Percentiles rank a stretch among this genome's conserved stretches.
Conservation (phyloP, 164 flowering plant genomes). For the Paratinospora sagittata region DNA sequence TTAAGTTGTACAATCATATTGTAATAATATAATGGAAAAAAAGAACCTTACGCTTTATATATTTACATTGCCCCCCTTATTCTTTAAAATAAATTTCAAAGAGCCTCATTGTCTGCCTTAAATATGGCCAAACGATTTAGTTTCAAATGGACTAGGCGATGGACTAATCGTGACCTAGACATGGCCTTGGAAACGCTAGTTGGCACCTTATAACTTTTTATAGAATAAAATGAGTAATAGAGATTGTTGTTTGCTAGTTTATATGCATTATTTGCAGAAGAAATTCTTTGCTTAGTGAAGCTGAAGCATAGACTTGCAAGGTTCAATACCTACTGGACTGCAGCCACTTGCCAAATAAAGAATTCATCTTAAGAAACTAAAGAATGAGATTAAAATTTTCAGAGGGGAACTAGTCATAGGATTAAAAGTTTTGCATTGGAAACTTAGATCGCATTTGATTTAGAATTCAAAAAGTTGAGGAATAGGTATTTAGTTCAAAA, state of each 20-base stretch:
- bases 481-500: no score
- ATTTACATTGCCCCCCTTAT: no score
- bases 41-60: no score
- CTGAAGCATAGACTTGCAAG: background rate
- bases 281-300: background rate
- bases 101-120: no score
- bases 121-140: no score
- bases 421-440: background rate
- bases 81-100: no score
- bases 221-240: background rate
- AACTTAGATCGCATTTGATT: background rate
- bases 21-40: no score
- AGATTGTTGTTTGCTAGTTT: background rate
- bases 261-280: background rate
- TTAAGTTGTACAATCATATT: no score
- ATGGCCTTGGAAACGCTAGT: no score
- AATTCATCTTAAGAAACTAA: background rate
- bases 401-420: background rate
- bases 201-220: background rate
- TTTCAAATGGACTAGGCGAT: no score
- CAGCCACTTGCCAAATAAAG: background rate
- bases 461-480: no score
- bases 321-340: background rate
- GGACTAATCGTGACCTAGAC: no score
- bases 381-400: background rate